Evolutionary conservation across 495 filamentous ascomycete species (phyloP).

Genomic region (Daldinia childiae): DNA sequence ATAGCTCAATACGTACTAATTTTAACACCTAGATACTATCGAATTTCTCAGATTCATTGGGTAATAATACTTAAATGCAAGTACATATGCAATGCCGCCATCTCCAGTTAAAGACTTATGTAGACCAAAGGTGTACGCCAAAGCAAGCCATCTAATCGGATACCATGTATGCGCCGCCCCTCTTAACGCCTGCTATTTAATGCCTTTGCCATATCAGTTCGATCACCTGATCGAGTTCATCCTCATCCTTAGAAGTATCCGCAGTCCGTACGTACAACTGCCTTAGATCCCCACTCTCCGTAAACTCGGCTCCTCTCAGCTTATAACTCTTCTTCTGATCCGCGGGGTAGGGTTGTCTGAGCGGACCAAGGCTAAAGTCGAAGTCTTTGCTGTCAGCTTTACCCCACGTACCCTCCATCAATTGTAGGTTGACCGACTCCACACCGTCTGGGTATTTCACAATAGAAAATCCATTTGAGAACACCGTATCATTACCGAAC

Average conservation of each 20-base stretch:
- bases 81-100: background rate
- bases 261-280: slow-evolving; percentile 41
- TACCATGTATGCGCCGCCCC: background rate
- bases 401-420: slow-evolving; percentile 71
- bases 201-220: slow-evolving; percentile 43
- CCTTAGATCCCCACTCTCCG: slow-evolving; percentile 34
- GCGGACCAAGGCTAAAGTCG: slow-evolving; percentile 62
- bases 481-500: slow-evolving; percentile 65
- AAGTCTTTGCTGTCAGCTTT: slow-evolving; percentile 57
- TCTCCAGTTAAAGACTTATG: background rate
- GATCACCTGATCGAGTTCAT: slow-evolving; percentile 40
- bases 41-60: background rate
- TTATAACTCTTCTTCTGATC: slow-evolving; percentile 52
- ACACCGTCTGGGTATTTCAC: slow-evolving; percentile 62
- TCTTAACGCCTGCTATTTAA: slow-evolving; percentile 28
- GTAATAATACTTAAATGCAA: background rate
- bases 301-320: slow-evolving; percentile 39
- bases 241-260: slow-evolving; percentile 31
- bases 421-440: slow-evolving; percentile 61
- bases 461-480: slow-evolving; percentile 71
- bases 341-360: slow-evolving; percentile 48
- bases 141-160: background rate
- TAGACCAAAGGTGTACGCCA: background rate
- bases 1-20: background rate
- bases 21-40: background rate